These are phyloP conservation scores for Talaromyces borbonicus DNA, from an alignment of 495 filamentous ascomycete genomes.

Conservation along the genomic window DNA sequence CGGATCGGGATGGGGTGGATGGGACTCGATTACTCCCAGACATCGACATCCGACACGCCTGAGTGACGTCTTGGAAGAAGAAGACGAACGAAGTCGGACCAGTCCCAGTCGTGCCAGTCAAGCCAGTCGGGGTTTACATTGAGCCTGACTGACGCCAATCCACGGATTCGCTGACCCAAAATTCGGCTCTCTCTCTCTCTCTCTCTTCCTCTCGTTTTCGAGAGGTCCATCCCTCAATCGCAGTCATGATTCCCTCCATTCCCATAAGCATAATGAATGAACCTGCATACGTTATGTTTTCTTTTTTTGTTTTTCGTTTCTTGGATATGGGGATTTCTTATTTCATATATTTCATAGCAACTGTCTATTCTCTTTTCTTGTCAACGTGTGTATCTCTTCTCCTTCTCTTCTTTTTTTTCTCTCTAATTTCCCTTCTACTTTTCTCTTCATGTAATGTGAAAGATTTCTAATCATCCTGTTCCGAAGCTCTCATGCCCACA, in stretches of 20 bases:
- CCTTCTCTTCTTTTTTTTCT: slow-evolving; percentile 3
- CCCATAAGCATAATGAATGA: slow-evolving; percentile 6
- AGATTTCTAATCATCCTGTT: not conserved
- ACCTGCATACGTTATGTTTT: not conserved
- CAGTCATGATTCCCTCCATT: too few species aligned
- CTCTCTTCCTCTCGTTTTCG: too few species aligned
- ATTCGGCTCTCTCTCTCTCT: not conserved
- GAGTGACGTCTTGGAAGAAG: slow-evolving; percentile 79
- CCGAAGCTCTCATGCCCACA: too few species aligned
- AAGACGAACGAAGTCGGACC: slow-evolving; percentile 49
- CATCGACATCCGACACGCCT: slow-evolving; percentile 92
- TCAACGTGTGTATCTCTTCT: slow-evolving; percentile 8
- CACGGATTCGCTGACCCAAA: slow-evolving; percentile 5
- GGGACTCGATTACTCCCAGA: slow-evolving; percentile 66
- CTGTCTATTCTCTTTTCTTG: slow-evolving; percentile 9
- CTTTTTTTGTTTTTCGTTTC: not conserved
- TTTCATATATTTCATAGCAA: slow-evolving; percentile 7
- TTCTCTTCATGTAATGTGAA: slow-evolving; percentile 5
- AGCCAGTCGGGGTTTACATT: slow-evolving; percentile 30
- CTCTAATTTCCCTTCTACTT: slow-evolving; percentile 8
- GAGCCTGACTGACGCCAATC: not conserved
- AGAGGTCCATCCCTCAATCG: not conserved
- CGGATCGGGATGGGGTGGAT: slow-evolving; percentile 63
- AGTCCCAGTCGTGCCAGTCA: slow-evolving; percentile 47
- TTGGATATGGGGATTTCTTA: slow-evolving; percentile 6